These are phyloP conservation scores for Penicillium bovifimosum DNA, from an alignment of 495 filamentous ascomycete species.

Conservation along the genomic window DNA sequence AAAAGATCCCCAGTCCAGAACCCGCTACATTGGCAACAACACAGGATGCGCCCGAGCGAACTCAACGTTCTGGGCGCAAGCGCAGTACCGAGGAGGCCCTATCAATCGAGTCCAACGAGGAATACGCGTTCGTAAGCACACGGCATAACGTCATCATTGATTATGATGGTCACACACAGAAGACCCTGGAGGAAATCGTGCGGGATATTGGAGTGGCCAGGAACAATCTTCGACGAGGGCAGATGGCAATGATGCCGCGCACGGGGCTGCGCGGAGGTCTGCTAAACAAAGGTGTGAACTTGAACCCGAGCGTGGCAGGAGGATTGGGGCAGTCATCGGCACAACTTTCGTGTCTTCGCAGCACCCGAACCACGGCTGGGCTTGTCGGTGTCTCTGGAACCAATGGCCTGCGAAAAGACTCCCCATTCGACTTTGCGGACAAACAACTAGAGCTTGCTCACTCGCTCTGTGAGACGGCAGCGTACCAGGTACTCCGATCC, in stretches of 20 bases:
- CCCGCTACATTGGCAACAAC: constrained; percentile 5
- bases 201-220: constrained; percentile 72
- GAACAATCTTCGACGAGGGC: constrained; percentile 77
- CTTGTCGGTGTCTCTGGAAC: constrained; percentile 15
- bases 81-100: constrained; percentile 26
- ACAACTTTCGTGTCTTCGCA: constrained; percentile 23
- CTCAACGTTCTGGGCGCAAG: constrained; percentile 25
- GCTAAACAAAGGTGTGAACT: constrained; percentile 10
- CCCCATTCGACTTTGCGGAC: constrained; percentile 64
- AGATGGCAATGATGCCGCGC: constrained; percentile 36
- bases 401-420: constrained; percentile 14
- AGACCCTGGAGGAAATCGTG: constrained; percentile 72
- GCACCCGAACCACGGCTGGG: constrained; percentile 23
- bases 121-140: constrained; percentile 56
- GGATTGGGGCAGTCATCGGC: constrained; percentile 1
- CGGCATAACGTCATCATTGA: constrained; percentile 80
- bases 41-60: constrained; percentile 6
- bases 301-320: constrained; percentile 1
- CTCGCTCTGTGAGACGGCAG: constrained; percentile 73
- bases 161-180: constrained; percentile 83
- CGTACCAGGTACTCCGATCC: constrained; percentile 79
- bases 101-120: constrained; percentile 27
- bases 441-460: constrained; percentile 73
- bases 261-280: constrained; percentile 14
- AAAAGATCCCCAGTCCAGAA: constrained; percentile 13